Conservation (phyloP, 73 alveolate species). For the Tetrahymena malaccensis region DNA sequence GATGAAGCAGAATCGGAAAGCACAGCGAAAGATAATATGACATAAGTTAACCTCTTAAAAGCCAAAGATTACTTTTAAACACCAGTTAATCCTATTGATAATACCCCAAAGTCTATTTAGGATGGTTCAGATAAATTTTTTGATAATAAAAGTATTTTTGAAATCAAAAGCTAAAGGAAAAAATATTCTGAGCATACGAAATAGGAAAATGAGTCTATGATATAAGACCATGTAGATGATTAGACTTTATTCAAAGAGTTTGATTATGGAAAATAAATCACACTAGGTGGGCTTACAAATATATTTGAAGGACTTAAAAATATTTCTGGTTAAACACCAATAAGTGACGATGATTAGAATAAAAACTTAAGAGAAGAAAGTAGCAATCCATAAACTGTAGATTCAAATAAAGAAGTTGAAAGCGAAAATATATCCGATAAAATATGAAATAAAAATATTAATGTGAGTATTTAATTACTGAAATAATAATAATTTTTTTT, state of each 20-base stretch:
- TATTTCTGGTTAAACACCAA: not conserved
- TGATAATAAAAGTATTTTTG: not conserved
- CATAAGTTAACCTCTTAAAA: not conserved
- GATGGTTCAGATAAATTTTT: not conserved
- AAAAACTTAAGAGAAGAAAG: not conserved
- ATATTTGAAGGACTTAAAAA: not conserved
- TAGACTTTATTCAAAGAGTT: not conserved
- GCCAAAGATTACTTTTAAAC: not conserved
- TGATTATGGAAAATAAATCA: not conserved
- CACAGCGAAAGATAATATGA: not conserved
- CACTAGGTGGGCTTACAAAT: not conserved
- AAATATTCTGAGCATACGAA: not conserved
- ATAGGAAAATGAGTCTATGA: not conserved
- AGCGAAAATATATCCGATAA: not conserved
- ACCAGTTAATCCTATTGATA: not conserved
- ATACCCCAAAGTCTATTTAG: not conserved
- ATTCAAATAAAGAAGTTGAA: not conserved
- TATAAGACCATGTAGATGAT: not conserved
- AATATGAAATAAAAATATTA: too few relatives aligned
- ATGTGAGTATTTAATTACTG: too few relatives aligned
- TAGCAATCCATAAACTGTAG: too few relatives aligned
- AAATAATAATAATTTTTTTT: too few relatives aligned
- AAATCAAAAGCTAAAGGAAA: not conserved
- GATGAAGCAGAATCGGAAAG: not conserved
- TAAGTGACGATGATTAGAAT: too few relatives aligned